Percentiles rank a stretch among this genome's conserved stretches.
These are phyloP conservation scores for Pythium folliculosum DNA, from an alignment of 352 stramenopile species.

Conservation along the genomic window DNA sequence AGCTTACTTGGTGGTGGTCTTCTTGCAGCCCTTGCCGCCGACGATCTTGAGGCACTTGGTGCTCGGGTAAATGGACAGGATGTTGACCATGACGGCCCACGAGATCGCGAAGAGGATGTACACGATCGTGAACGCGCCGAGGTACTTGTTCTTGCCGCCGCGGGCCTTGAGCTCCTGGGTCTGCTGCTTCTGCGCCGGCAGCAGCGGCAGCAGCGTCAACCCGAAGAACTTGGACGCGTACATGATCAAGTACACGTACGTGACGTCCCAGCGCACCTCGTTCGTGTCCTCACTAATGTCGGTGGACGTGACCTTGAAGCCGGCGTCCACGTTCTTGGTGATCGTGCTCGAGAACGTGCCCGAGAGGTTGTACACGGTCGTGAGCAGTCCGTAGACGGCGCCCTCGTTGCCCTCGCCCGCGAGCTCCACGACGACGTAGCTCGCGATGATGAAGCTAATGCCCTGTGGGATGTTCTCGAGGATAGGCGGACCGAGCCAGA, in stretches of 20 bases:
- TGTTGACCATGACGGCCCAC: not conserved
- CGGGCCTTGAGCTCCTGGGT: not conserved
- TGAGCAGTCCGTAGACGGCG: not conserved
- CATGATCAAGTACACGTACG: not conserved
- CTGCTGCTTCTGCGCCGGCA: slow-evolving; percentile 1
- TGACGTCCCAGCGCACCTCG: not conserved
- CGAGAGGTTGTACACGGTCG: not conserved
- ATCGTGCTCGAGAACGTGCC: not conserved
- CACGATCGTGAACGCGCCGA: not conserved
- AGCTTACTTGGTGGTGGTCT: not conserved
- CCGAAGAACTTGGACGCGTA: not conserved
- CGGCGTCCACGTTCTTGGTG: not conserved
- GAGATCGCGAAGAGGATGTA: not conserved
- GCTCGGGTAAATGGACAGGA: slow-evolving; percentile 1
- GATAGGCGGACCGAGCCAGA: slow-evolving; percentile 9
- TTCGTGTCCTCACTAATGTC: not conserved
- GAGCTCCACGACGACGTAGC: not conserved
- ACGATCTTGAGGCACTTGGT: slow-evolving; percentile 1
- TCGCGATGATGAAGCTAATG: slow-evolving; percentile 27
- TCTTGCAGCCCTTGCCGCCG: not conserved
- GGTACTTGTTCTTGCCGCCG: not conserved
- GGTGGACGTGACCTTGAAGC: not conserved
- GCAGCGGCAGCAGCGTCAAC: not conserved
- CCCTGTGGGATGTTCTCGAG: slow-evolving; percentile 26
- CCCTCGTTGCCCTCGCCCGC: not conserved